These are phyloP conservation scores for Pelagophyceae sp. DNA, from an alignment of 352 stramenopile genomes.

Conservation along the genomic window DNA sequence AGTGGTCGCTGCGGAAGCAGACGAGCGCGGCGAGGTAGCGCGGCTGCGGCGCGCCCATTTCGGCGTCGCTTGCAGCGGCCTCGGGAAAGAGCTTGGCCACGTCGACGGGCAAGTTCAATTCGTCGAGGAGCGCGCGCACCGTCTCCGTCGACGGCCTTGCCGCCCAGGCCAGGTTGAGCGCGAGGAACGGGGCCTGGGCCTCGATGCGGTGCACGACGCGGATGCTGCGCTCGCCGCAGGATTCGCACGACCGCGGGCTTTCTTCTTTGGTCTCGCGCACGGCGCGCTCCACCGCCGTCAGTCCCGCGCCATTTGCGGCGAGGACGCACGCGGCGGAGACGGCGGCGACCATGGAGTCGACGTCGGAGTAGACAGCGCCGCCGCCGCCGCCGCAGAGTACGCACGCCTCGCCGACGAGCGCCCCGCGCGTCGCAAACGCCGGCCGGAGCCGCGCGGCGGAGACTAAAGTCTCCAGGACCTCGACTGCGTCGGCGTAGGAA, in stretches of 20 bases:
- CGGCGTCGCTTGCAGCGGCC: too few relatives aligned
- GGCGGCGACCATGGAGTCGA: not conserved
- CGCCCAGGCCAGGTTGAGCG: not conserved
- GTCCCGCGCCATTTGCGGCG: not conserved
- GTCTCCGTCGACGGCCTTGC: not conserved
- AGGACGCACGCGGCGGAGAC: not conserved
- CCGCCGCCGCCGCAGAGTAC: not conserved
- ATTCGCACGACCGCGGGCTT: not conserved
- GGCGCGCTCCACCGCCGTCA: not conserved
- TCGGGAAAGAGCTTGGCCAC: not conserved
- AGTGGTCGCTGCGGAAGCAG: slow-evolving; percentile 9
- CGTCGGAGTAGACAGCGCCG: not conserved
- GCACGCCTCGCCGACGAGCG: not conserved
- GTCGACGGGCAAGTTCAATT: not conserved
- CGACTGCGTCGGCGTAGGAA: not conserved
- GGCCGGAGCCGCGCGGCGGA: not conserved
- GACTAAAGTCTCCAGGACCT: not conserved
- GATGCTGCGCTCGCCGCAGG: not conserved
- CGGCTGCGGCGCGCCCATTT: too few relatives aligned
- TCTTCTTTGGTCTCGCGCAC: not conserved
- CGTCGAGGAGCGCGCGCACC: not conserved
- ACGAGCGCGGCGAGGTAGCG: not conserved
- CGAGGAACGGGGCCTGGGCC: not conserved
- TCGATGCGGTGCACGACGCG: not conserved
- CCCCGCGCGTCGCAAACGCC: not conserved